These are phyloP conservation scores for Juglanconis sp. DNA, from an alignment of 2,329 filamentous ascomycete genomes.

Conservation along the genomic window DNA sequence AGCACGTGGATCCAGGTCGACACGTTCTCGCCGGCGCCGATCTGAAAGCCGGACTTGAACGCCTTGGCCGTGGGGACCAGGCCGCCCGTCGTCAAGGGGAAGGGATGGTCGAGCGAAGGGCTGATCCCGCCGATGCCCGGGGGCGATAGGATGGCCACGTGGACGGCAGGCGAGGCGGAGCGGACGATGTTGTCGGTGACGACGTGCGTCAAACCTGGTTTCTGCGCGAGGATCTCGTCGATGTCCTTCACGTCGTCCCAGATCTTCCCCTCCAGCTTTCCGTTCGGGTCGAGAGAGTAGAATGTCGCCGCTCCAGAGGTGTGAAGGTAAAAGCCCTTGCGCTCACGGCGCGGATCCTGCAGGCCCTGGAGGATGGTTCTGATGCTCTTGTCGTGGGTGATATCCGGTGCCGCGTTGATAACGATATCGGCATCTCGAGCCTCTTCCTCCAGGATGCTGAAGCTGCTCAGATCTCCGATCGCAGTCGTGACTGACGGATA, in stretches of 20 bases:
- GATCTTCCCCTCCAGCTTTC: constrained; percentile 6
- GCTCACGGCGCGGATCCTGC: not conserved
- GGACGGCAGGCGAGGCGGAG: constrained; percentile 10
- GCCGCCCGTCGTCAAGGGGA: constrained; percentile 13
- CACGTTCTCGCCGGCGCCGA: constrained; percentile 19
- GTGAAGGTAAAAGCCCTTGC: constrained; percentile 19
- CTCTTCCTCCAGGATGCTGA: constrained; percentile 8
- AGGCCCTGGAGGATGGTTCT: constrained; percentile 13
- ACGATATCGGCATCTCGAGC: constrained; percentile 20
- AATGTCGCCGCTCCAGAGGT: constrained; percentile 16
- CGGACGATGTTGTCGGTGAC: constrained; percentile 20
- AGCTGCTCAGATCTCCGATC: constrained; percentile 12
- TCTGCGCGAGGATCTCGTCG: constrained; percentile 12
- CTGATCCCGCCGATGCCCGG: constrained; percentile 13
- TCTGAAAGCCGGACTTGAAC: constrained; percentile 19
- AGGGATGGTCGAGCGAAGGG: constrained; percentile 13
- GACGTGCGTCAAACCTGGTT: constrained; percentile 18
- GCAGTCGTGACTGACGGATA: constrained; percentile 17
- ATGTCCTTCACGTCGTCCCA: constrained; percentile 22
- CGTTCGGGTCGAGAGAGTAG: constrained; percentile 14
- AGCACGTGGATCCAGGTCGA: constrained; percentile 18
- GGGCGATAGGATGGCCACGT: constrained; percentile 21
- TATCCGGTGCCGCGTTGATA: constrained; percentile 20
- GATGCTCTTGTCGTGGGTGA: constrained; percentile 18
- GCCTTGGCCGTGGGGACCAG: constrained; percentile 17